Percentiles rank a stretch among this genome's conserved stretches.
phyloP scores from a whole-genome alignment of 805 yeast genomes.

The Yamadazyma phyllophila region DNA sequence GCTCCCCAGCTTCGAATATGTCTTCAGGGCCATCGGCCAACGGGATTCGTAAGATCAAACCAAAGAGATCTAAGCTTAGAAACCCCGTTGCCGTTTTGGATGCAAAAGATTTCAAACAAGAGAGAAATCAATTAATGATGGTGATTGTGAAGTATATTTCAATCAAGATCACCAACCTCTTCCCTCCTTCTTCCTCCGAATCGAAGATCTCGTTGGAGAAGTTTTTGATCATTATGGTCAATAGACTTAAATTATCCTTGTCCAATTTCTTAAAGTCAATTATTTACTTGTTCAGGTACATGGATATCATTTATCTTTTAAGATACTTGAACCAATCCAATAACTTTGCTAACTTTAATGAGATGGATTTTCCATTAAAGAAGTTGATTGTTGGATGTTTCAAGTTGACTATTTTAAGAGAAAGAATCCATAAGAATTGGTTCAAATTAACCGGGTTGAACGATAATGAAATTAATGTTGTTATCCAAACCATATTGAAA shows the following conservation, averaged over 20 bases:
- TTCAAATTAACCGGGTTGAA: constrained; percentile 34
- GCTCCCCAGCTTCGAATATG: background rate
- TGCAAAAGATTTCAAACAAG: constrained; percentile 25
- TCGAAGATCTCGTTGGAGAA: constrained; percentile 39
- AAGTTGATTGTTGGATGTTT: constrained; percentile 43
- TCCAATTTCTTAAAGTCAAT: constrained; percentile 39
- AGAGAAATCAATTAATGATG: constrained; percentile 40
- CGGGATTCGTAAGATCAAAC: constrained; percentile 3
- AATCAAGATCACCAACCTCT: constrained; percentile 41
- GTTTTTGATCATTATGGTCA: constrained; percentile 35
- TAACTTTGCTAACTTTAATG: constrained; percentile 42
- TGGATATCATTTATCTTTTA: constrained; percentile 45
- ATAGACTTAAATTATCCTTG: constrained; percentile 35
- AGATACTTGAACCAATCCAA: constrained; percentile 46
- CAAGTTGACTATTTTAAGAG: constrained; percentile 36
- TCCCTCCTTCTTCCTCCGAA: constrained; percentile 36
- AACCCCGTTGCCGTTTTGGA: constrained; percentile 4
- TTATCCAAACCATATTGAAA: constrained; percentile 34
- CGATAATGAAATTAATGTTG: constrained; percentile 31
- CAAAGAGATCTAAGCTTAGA: constrained; percentile 4
- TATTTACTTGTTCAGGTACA: constrained; percentile 43
- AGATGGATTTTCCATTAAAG: constrained; percentile 42
- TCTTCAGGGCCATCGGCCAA: background rate
- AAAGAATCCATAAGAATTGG: constrained; percentile 33
- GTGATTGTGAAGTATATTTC: constrained; percentile 42